These are phyloP conservation scores for Sporothrix pseudoabietina DNA, from an alignment of 2,329 filamentous ascomycete genomes.

Conservation along the genomic window DNA sequence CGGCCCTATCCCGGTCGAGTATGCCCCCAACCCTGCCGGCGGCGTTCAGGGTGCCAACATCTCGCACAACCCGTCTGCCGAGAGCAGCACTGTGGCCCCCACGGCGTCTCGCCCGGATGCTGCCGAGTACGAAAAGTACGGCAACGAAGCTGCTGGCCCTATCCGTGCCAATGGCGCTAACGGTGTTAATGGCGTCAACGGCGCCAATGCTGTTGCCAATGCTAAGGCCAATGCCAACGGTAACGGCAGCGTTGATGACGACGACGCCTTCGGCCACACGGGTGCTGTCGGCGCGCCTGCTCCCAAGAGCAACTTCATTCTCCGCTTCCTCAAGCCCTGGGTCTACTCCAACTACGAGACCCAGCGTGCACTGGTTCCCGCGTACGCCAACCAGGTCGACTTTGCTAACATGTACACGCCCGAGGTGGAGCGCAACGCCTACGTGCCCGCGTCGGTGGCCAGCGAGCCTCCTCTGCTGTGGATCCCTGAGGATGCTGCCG, in stretches of 20 bases:
- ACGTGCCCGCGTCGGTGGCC: slow-evolving; percentile 70
- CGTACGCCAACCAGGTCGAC: slow-evolving; percentile 48
- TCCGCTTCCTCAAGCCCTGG: slow-evolving; percentile 76
- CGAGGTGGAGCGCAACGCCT: slow-evolving; percentile 67
- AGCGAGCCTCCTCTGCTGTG: slow-evolving; percentile 71
- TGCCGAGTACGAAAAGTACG: slow-evolving; percentile 35
- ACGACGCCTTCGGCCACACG: slow-evolving; percentile 26
- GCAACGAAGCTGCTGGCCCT: slow-evolving; percentile 31
- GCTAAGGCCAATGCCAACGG: neutral
- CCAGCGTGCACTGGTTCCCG: slow-evolving; percentile 69
- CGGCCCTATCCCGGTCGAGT: slow-evolving; percentile 34
- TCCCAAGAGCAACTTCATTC: slow-evolving; percentile 60
- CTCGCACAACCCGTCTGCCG: slow-evolving; percentile 38
- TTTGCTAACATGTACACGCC: slow-evolving; percentile 61
- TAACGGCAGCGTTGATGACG: neutral
- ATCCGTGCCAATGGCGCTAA: neutral
- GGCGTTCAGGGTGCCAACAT: neutral
- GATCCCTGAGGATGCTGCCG: slow-evolving; percentile 76
- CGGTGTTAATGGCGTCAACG: neutral
- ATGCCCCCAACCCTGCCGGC: slow-evolving; percentile 17
- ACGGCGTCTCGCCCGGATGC: neutral
- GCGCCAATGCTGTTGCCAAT: neutral
- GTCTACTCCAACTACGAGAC: slow-evolving; percentile 71
- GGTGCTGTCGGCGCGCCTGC: slow-evolving; percentile 37
- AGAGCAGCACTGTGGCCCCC: slow-evolving; percentile 30